Base-by-base conservation (phyloP, 2,329 filamentous ascomycete genomes). In the Cadophora sp. region DNA sequence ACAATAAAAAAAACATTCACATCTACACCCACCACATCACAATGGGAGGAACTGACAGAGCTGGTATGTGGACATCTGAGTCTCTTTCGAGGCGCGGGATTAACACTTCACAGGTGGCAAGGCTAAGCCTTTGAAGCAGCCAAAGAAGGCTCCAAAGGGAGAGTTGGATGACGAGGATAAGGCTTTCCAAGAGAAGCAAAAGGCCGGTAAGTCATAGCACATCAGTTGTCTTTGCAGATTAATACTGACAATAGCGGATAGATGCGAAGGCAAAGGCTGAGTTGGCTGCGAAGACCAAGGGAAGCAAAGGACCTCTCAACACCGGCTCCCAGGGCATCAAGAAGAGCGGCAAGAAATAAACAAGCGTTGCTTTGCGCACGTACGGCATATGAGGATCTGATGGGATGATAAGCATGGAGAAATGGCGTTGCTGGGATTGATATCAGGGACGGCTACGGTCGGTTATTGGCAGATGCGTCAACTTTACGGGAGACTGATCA, bases 301-400 rank as follows among this genome's bases (percentile, higher is more conserved):
- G 73, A 33, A 92, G 92, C 80, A 97, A 96, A 83, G 95, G 95
- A 3, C 94, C 95, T 45, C 79, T 97, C 78, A 94, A 94, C 82
- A 91, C 89, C 39, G 94, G 93, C 41, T 81, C 85, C 59, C 93
- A 96, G 82, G 94, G 93, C 70, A 97, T 98, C 84, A 97, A 97
- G 90, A 97, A 97, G 88, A 96, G 92, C 70, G 94, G 94, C 81
- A 97, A 97, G 91, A 97, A 97, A 90, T 97, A 65, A 69, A 68
- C 43, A 39, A 55, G 30, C 27, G 16, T 27, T 47, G 14, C n/a
- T 39, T 33, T 48, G n/a, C 13, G 27, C n/a, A 39, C n/a, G 13
- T 41, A 43, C 20, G 33, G 33, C 33, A 55, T 13, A 55, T 20
- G 24, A 30, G 58, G 24, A 65, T 61, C 56, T 43, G 36, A 61